Evolutionary conservation across 495 filamentous ascomycete genomes (phyloP).

Genomic region (Xylaria intraflava): DNA sequence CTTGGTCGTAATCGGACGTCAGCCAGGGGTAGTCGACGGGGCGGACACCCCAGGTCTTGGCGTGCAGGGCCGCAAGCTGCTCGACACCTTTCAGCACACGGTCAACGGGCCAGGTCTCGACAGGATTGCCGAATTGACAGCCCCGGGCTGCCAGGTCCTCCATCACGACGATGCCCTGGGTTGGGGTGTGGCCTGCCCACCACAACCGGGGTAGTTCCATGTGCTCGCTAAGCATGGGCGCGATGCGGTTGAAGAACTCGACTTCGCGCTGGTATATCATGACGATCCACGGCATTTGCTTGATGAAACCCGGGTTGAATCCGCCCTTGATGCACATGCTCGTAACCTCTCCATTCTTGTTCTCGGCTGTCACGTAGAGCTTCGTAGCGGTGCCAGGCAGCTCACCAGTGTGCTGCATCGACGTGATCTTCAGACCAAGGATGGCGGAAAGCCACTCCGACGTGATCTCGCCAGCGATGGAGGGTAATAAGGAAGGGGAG

Average conservation of each 20-base stretch:
- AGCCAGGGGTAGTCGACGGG: constrained; percentile 25
- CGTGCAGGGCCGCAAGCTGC: constrained; percentile 30
- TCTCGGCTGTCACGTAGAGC: constrained; percentile 23
- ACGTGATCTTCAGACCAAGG: constrained; percentile 27
- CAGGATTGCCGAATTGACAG: constrained; percentile 23
- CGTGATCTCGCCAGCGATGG: constrained; percentile 34
- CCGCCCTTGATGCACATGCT: constrained; percentile 31
- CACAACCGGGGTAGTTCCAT: constrained; percentile 30
- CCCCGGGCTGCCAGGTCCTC: constrained; percentile 25
- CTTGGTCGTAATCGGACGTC: constrained; percentile 16
- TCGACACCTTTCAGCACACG: constrained; percentile 25
- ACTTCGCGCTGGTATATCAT: constrained; percentile 30
- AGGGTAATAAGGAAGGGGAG: constrained; percentile 13
- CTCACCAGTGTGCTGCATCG: constrained; percentile 16
- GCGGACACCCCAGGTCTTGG: constrained; percentile 29
- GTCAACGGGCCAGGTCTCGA: constrained; percentile 17
- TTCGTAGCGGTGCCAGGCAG: constrained; percentile 30
- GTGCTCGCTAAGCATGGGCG: constrained; percentile 21
- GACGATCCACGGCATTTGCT: constrained; percentile 27
- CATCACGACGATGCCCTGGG: constrained; percentile 34
- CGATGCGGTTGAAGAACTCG: constrained; percentile 29
- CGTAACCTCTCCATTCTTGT: constrained; percentile 11
- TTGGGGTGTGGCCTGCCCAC: constrained; percentile 24
- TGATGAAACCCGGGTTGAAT: constrained; percentile 27
- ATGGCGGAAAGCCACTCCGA: constrained; percentile 33